Conservation (phyloP, 208 protist genomes). For the Leishmania guyanensis region DNA sequence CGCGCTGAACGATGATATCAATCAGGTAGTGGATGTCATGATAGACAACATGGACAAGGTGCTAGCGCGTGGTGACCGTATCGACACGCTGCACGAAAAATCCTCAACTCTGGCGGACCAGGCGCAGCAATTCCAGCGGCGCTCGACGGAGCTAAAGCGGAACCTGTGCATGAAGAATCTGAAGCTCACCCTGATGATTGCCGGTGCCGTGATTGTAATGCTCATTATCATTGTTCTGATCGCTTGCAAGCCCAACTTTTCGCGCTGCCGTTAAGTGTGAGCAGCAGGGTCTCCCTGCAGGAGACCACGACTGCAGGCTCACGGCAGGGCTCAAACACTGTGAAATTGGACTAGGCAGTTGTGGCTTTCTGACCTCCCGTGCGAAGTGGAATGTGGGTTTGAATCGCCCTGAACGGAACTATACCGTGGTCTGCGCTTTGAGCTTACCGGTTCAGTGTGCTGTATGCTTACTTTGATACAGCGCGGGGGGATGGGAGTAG, state of each 20-base stretch:
- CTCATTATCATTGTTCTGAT: slow-evolving; percentile 89
- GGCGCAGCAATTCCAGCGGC: slow-evolving; percentile 83
- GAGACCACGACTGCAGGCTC: slow-evolving; percentile 1
- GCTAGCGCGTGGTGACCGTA: slow-evolving; percentile 81
- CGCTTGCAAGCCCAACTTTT: slow-evolving; percentile 89
- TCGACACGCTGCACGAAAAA: slow-evolving; percentile 91
- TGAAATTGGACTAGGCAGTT: background rate
- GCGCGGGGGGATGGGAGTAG: background rate
- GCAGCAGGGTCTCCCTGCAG: background rate
- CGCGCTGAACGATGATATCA: slow-evolving; percentile 87
- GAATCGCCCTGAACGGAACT: background rate
- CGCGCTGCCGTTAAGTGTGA: slow-evolving; percentile 46
- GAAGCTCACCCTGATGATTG: slow-evolving; percentile 90
- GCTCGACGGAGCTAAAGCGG: slow-evolving; percentile 87
- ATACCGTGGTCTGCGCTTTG: background rate
- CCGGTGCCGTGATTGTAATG: slow-evolving; percentile 55
- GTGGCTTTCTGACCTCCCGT: background rate
- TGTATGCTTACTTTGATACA: background rate
- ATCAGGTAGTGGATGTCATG: slow-evolving; percentile 93
- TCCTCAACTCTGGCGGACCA: slow-evolving; percentile 80
- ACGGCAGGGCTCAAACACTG: background rate
- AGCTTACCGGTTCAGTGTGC: background rate
- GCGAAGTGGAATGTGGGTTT: background rate
- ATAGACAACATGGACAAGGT: slow-evolving; percentile 94
- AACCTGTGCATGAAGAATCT: slow-evolving; percentile 91